A percentile compares a stretch with the other conserved stretches of the same genome.
Evolutionary conservation across 306 rosid genomes (phyloP).

Genomic region (Rubus parviflorus): DNA sequence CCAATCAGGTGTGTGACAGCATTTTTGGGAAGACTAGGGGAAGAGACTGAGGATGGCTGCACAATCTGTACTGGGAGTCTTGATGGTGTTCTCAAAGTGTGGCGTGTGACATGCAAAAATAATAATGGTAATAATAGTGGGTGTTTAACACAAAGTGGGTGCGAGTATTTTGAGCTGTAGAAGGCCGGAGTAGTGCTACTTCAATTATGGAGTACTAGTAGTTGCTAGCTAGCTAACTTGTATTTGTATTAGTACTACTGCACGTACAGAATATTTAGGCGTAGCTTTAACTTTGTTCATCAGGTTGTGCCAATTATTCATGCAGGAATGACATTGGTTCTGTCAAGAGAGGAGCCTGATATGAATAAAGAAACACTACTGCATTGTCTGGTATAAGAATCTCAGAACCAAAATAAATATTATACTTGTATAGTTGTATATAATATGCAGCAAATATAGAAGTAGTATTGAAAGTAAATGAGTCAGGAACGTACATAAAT

Average conservation of each 20-base stretch:
- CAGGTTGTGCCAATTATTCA: not conserved
- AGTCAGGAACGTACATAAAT: no score
- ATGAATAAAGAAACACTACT: not conserved
- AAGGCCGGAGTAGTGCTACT: no score
- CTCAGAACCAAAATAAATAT: not conserved
- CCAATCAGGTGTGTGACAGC: constrained; percentile 72
- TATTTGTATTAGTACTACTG: not conserved
- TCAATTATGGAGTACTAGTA: not conserved
- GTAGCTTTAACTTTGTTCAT: not conserved
- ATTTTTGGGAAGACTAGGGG: constrained; percentile 36
- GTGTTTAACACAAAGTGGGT: constrained; percentile 33
- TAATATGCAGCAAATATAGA: no score
- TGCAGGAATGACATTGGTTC: not conserved
- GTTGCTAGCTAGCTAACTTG: not conserved
- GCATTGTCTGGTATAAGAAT: not conserved
- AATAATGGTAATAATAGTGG: not conserved
- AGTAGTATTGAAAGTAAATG: no score
- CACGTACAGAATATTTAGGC: not conserved
- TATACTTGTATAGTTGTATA: no score
- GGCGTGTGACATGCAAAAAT: constrained; percentile 61
- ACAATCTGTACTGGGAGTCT: constrained; percentile 80
- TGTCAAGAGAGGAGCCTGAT: not conserved
- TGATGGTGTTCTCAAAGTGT: constrained; percentile 82
- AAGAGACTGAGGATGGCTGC: constrained; percentile 44
- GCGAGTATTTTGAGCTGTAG: constrained; percentile 58